A percentile compares a stretch with the other conserved stretches of the same genome.
These are phyloP conservation scores for Hymenoscyphus albidus DNA, from an alignment of 2,329 filamentous ascomycete genomes.

Conservation along the genomic window DNA sequence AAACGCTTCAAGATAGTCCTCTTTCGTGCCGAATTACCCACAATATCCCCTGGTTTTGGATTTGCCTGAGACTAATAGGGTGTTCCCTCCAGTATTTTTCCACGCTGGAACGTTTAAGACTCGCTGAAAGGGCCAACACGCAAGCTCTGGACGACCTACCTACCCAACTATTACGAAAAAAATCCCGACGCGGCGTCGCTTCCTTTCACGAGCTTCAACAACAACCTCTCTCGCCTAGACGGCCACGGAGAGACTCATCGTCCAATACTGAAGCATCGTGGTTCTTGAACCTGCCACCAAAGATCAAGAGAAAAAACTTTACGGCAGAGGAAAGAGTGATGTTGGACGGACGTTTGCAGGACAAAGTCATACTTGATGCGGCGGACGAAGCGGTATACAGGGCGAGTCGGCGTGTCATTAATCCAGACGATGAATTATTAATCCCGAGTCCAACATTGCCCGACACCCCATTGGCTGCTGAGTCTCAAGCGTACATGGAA, in stretches of 20 bases:
- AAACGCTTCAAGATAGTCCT: slow-evolving; percentile 7
- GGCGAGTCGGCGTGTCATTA: slow-evolving; percentile 41
- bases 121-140: slow-evolving; percentile 49
- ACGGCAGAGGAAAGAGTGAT: slow-evolving; percentile 66
- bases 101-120: slow-evolving; percentile 64
- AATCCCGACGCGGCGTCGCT: slow-evolving; percentile 28
- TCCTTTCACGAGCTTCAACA: slow-evolving; percentile 28
- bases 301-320: slow-evolving; percentile 67
- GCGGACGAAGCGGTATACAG: slow-evolving; percentile 56
- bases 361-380: slow-evolving; percentile 52
- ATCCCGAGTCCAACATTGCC: not conserved
- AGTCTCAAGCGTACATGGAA: slow-evolving; percentile 42
- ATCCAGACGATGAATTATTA: slow-evolving; percentile 10
- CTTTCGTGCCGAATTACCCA: slow-evolving; percentile 2
- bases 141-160: slow-evolving; percentile 32
- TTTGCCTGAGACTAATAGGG: slow-evolving; percentile 3
- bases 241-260: slow-evolving; percentile 34
- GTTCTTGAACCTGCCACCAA: slow-evolving; percentile 67
- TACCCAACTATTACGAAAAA: slow-evolving; percentile 27
- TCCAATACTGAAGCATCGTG: slow-evolving; percentile 60
- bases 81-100: slow-evolving; percentile 61
- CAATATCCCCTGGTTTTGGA: slow-evolving; percentile 1
- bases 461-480: slow-evolving; percentile 10
- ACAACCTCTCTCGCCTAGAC: slow-evolving; percentile 26
- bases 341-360: slow-evolving; percentile 50